Base-by-base conservation (phyloP, 441 rosid genomes). In the Arabidopsis hybrid region DNA sequence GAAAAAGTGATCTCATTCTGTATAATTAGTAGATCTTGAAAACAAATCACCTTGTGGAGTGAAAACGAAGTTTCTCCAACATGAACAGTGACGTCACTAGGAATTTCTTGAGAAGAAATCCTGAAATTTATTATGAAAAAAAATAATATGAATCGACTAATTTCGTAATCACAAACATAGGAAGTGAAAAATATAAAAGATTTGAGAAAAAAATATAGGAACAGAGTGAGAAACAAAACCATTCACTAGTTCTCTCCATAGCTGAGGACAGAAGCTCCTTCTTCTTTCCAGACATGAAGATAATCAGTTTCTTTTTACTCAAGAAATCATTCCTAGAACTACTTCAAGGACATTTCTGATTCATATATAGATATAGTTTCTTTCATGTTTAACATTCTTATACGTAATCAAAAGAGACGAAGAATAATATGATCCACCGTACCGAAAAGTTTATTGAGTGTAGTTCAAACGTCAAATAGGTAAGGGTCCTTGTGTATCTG, bases 201-300 rank as follows among this genome's bases (percentile, higher is more conserved):
- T 21, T 8, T 5, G 46, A 32, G 11, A n/a, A 1, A 38, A 57
- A 16, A 29, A 6, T 4, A 42, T 13, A n/a, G 7, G 29, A 67
- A 75, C 46, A 58, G 40, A 77, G 39, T 51, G 17, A 35, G 51
- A 68, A 78, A 89, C 97, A 65, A 65, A 78, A 90, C 97, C 98
- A 94, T 77, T 90, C 97, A 77, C 89, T 92, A 68, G 99, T 92
- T 88, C 99, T 87, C 86, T 88, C 87, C 99, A 90, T 89, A 75
- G 86, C 97, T 78, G 88, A 63, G 43, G 97, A 86, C 75, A 85
- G 73, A 80, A 90, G 93, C 79, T 92, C 97, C 75, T 89, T 82
- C 83, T 81, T 88, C 80, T 81, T 84, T 42, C 85, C 63, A n/a
- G 84, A 77, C 93, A 85, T 90, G 21, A 47, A 5, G 17, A n/a